Percentiles rank a stretch among this genome's conserved stretches.
Evolutionary conservation across 768 basidiomycete species (phyloP).

Genomic region (Asterophora parasitica): DNA sequence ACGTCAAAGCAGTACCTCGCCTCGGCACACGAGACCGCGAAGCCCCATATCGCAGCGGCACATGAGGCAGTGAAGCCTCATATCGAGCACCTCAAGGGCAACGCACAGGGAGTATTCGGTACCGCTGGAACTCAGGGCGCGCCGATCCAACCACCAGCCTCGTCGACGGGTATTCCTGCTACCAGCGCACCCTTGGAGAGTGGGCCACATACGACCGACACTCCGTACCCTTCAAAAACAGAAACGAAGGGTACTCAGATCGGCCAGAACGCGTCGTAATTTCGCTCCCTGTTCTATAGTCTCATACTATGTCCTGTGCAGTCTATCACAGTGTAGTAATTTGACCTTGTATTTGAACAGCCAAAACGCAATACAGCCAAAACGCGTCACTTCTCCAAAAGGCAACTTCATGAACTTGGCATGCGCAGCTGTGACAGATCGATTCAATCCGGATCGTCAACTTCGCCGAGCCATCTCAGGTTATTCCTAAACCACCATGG

Average conservation of each 20-base stretch:
- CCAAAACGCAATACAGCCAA: too few relatives aligned
- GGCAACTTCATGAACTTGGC: neutral
- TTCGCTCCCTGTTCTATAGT: neutral
- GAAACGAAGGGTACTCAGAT: conserved; percentile 18
- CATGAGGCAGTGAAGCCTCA: conserved; percentile 35
- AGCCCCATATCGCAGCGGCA: conserved; percentile 34
- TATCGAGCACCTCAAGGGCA: conserved; percentile 33
- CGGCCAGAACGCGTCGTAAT: conserved; percentile 17
- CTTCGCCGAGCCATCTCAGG: neutral
- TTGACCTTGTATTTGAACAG: conserved; percentile 2
- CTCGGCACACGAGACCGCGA: conserved; percentile 25
- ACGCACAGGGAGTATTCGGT: conserved; percentile 26
- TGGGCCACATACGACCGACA: conserved; percentile 27
- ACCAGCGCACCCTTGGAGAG: conserved; percentile 38
- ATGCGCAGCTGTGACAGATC: too few relatives aligned
- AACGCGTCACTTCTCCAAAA: conserved; percentile 4
- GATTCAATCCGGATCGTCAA: too few relatives aligned
- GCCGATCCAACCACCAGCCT: conserved; percentile 12
- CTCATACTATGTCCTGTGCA: neutral
- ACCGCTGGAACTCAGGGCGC: conserved; percentile 14
- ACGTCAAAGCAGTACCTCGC: conserved; percentile 20
- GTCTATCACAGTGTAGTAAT: too few relatives aligned
- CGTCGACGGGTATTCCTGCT: conserved; percentile 26
- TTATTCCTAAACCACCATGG: conserved; percentile 12
- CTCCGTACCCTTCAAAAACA: conserved; percentile 26